A percentile compares a stretch with the other conserved stretches of the same genome.
Evolutionary conservation across 495 filamentous ascomycete genomes (phyloP).

Genomic region (Penicillium samsonianum): DNA sequence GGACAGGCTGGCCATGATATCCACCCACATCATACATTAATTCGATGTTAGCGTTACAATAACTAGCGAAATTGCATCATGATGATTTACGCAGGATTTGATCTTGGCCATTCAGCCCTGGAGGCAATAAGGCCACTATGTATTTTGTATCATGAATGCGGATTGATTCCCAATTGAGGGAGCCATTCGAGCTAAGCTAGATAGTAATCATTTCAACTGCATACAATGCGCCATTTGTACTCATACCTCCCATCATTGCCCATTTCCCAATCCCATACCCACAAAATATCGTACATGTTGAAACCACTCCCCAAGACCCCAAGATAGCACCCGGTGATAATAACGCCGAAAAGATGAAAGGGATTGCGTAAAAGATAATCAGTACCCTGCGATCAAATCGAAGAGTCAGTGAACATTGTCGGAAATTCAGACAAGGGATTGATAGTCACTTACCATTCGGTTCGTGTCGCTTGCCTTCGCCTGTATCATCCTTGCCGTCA

Average conservation of each 20-base stretch:
- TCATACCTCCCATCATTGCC: neutral
- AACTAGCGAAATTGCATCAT: conserved; percentile 3
- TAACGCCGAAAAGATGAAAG: neutral
- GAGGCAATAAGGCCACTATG: neutral
- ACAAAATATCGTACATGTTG: conserved; percentile 4
- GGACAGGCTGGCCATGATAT: conserved; percentile 5
- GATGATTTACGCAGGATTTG: neutral
- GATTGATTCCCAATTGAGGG: neutral
- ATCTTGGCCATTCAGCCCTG: neutral
- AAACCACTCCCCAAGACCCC: neutral
- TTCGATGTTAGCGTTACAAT: conserved; percentile 15
- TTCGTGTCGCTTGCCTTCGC: conserved; percentile 31
- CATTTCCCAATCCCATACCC: neutral
- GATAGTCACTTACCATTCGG: conserved; percentile 39
- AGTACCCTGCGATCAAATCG: conserved; percentile 21
- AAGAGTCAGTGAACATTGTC: neutral
- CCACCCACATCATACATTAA: conserved; percentile 6
- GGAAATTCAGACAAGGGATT: neutral
- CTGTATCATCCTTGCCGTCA: conserved; percentile 23
- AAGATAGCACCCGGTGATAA: neutral
- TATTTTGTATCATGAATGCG: neutral
- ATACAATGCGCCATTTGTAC: neutral
- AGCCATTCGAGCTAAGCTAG: neutral
- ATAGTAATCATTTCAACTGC: neutral
- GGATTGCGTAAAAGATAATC: neutral